phyloP scores from a whole-genome alignment of 2,329 filamentous ascomycete species.

The Colletotrichum tofieldiae region DNA sequence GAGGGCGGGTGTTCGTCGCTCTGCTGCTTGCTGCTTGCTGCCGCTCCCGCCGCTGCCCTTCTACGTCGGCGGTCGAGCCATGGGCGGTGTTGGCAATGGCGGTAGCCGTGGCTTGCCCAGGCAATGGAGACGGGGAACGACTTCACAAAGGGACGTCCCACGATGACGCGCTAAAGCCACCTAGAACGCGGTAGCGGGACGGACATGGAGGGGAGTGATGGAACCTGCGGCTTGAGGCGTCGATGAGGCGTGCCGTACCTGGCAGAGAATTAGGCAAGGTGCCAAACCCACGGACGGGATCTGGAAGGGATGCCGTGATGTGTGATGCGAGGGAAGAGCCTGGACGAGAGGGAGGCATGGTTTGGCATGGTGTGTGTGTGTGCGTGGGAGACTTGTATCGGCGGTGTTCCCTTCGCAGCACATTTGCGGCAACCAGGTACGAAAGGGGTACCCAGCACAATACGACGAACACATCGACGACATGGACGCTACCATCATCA shows the following conservation, averaged over 20 bases:
- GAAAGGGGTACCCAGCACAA: conserved; percentile 4
- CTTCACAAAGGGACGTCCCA: conserved; percentile 25
- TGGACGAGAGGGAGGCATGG: conserved; percentile 24
- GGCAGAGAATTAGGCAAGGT: conserved; percentile 35
- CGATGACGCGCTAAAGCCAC: conserved; percentile 31
- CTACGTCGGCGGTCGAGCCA: conserved; percentile 31
- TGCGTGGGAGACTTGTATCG: conserved; percentile 17
- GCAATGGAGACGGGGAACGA: conserved; percentile 10
- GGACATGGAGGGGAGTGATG: conserved; percentile 15
- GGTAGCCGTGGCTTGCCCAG: conserved; percentile 19
- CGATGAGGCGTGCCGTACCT: conserved; percentile 37
- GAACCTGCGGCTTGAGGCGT: conserved; percentile 35
- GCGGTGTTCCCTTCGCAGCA: neutral
- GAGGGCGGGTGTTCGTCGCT: conserved; percentile 4
- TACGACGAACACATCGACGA: neutral
- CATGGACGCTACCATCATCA: neutral
- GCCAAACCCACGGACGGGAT: conserved; percentile 32
- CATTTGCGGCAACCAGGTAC: conserved; percentile 1
- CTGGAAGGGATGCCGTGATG: conserved; percentile 37
- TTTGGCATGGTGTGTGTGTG: conserved; percentile 31
- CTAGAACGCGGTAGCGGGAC: conserved; percentile 21
- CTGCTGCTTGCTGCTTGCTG: conserved; percentile 1
- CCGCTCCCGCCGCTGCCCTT: conserved; percentile 4
- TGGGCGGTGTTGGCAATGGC: conserved; percentile 16
- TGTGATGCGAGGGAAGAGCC: conserved; percentile 23